Conservation (phyloP, 2,329 filamentous ascomycete species). For the Phaeosphaeriaceae sp. region DNA sequence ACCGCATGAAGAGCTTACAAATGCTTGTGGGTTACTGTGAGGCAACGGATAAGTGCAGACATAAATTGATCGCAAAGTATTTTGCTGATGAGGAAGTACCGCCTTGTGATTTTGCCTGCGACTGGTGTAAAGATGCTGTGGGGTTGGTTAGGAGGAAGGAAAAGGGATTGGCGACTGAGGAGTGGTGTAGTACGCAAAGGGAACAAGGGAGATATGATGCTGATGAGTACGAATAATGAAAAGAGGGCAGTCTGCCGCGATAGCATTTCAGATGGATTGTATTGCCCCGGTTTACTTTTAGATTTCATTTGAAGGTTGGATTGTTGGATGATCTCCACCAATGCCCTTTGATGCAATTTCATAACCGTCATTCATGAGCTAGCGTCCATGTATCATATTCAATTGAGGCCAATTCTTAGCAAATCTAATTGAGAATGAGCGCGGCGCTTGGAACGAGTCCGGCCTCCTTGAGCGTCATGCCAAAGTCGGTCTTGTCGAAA, state of each 20-base stretch:
- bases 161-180: slow-evolving; percentile 53
- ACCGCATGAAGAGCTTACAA: slow-evolving; percentile 54
- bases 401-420: background rate
- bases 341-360: slow-evolving; percentile 23
- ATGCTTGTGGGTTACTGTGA: slow-evolving; percentile 83
- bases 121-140: slow-evolving; percentile 55
- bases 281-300: background rate
- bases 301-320: background rate
- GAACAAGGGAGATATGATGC: slow-evolving; percentile 51
- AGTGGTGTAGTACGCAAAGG: slow-evolving; percentile 57
- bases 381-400: background rate
- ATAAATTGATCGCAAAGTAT: slow-evolving; percentile 54
- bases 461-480: slow-evolving; percentile 90
- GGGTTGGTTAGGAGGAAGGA: slow-evolving; percentile 53
- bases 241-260: background rate
- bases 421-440: slow-evolving; percentile 67
- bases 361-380: background rate
- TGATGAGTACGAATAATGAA: slow-evolving; percentile 43
- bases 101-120: slow-evolving; percentile 56
- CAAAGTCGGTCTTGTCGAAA: slow-evolving; percentile 75
- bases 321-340: background rate
- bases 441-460: slow-evolving; percentile 91
- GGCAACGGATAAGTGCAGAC: slow-evolving; percentile 73
- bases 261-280: background rate
- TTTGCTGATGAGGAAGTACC: slow-evolving; percentile 44